Evolutionary conservation across 2,329 filamentous ascomycete species (phyloP).

Genomic region (Fonsecaea nubica): DNA sequence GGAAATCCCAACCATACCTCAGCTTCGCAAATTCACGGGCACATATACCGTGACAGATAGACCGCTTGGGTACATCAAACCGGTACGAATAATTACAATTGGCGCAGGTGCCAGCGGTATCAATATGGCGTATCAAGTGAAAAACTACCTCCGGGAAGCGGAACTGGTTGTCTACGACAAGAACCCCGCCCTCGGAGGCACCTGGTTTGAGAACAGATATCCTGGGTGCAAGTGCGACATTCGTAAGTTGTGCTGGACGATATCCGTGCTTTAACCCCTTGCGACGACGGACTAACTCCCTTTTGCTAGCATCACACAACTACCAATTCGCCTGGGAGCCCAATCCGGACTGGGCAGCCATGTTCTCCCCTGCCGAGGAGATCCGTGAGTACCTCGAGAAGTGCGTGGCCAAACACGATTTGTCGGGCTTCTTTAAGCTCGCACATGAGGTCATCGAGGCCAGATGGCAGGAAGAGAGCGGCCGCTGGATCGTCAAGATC

Average conservation of each 20-base stretch:
- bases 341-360: conserved; percentile 38
- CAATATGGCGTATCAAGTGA: conserved; percentile 44
- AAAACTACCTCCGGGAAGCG: conserved; percentile 22
- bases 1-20: conserved; percentile 14
- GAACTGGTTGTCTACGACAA: conserved; percentile 41
- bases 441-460: conserved; percentile 40
- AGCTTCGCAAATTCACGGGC: background rate
- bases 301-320: conserved; percentile 25
- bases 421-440: conserved; percentile 40
- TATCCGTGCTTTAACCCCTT: too few relatives aligned
- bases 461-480: conserved; percentile 42
- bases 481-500: conserved; percentile 42
- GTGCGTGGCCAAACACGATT: conserved; percentile 37
- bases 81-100: conserved; percentile 41
- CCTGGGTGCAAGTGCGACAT: conserved; percentile 31
- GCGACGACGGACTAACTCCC: background rate
- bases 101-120: conserved; percentile 52
- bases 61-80: conserved; percentile 18
- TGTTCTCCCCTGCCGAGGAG: conserved; percentile 40
- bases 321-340: conserved; percentile 48
- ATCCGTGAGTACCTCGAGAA: conserved; percentile 42
- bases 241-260: conserved; percentile 18
- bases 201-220: conserved; percentile 45
- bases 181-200: conserved; percentile 43
- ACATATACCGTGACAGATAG: conserved; percentile 17